These are phyloP conservation scores for Capillidium heterosporum DNA, from an alignment of 371 early-diverging fungal species.

Conservation along the genomic window DNA sequence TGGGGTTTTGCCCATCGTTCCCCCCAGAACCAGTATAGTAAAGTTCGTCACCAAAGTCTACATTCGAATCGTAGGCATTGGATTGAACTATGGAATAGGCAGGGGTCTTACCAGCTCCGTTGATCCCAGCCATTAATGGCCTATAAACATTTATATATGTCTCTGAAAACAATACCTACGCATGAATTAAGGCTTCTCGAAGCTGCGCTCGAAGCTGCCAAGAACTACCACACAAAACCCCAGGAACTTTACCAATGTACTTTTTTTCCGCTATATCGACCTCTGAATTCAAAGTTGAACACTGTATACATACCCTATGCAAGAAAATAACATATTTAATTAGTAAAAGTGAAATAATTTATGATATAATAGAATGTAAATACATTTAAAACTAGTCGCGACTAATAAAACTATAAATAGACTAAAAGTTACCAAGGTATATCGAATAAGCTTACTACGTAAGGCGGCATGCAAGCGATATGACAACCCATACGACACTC, in stretches of 20 bases:
- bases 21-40: slow-evolving; percentile 35
- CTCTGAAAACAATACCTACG: slow-evolving; percentile 18
- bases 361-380: too few species aligned
- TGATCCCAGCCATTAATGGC: slow-evolving; percentile 27
- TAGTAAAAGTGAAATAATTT: not conserved
- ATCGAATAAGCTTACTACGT: not conserved
- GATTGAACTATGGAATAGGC: slow-evolving; percentile 31
- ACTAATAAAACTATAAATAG: too few species aligned
- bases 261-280: not conserved
- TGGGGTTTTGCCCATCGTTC: slow-evolving; percentile 15
- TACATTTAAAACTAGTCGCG: too few species aligned
- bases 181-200: slow-evolving; percentile 26
- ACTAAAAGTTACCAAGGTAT: not conserved
- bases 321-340: not conserved
- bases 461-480: not conserved
- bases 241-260: slow-evolving; percentile 18
- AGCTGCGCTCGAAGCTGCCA: slow-evolving; percentile 23
- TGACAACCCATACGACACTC: not conserved
- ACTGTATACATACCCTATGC: not conserved
- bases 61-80: slow-evolving; percentile 27
- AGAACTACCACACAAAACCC: slow-evolving; percentile 30
- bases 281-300: too few species aligned
- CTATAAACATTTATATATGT: slow-evolving; percentile 6
- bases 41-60: slow-evolving; percentile 32
- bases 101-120: slow-evolving; percentile 19